Conservation (phyloP, 2,329 filamentous ascomycete genomes). For the Magnaporthales sp. region DNA sequence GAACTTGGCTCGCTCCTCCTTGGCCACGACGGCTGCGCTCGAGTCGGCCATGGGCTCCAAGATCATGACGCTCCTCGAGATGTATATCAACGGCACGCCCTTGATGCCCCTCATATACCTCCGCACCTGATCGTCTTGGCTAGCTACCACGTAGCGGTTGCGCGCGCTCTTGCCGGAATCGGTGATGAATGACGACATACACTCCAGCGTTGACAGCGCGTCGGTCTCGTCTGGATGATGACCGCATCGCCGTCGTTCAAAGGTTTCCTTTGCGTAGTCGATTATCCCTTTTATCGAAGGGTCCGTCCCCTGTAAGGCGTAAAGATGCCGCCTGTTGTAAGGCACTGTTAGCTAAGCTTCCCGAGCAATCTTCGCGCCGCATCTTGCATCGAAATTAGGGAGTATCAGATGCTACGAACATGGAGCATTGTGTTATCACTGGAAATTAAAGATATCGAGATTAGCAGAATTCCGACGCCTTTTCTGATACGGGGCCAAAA, state of each 20-base stretch:
- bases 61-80: slow-evolving; percentile 61
- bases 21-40: slow-evolving; percentile 53
- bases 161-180: slow-evolving; percentile 66
- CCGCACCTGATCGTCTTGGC: slow-evolving; percentile 58
- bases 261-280: slow-evolving; percentile 57
- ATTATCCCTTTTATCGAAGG: slow-evolving; percentile 42
- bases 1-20: slow-evolving; percentile 68
- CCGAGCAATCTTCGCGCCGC: no score
- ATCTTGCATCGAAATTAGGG: neutral
- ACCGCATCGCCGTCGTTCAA: slow-evolving; percentile 67
- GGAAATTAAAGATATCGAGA: neutral
- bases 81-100: slow-evolving; percentile 71
- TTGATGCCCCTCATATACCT: slow-evolving; percentile 55
- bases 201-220: slow-evolving; percentile 61
- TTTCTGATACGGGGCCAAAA: neutral
- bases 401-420: neutral
- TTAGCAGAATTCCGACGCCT: neutral
- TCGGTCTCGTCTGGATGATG: slow-evolving; percentile 66
- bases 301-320: slow-evolving; percentile 7
- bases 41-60: slow-evolving; percentile 59
- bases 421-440: slow-evolving; percentile 14
- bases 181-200: slow-evolving; percentile 60
- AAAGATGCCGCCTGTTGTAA: slow-evolving; percentile 15
- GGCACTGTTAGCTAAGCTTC: neutral
- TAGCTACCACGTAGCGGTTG: slow-evolving; percentile 72